Conservation (phyloP, 2,329 filamentous ascomycete species). For the Diaporthe sp. region DNA sequence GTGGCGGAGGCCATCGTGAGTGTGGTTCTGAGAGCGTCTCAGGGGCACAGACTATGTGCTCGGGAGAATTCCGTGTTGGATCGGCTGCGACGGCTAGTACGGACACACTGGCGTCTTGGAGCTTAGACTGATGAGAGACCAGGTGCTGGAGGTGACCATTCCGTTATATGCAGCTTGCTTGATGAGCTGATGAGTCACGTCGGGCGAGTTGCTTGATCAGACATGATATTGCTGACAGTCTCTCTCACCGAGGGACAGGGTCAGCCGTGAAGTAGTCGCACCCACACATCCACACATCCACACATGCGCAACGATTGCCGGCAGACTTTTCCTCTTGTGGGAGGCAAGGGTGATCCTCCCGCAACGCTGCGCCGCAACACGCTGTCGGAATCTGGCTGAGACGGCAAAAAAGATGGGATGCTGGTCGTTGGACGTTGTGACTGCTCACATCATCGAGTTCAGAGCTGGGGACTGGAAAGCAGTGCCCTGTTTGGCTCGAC, state of each 20-base stretch:
- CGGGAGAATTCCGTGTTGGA: slow-evolving; percentile 10
- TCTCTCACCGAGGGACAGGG: slow-evolving; percentile 7
- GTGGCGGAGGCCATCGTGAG: slow-evolving; percentile 31
- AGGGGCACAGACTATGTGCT: slow-evolving; percentile 6
- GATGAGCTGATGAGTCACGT: slow-evolving; percentile 24
- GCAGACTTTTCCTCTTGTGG: slow-evolving; percentile 25
- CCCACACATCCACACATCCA: slow-evolving; percentile 28
- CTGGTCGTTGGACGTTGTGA: slow-evolving; percentile 6
- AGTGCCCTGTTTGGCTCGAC: slow-evolving; percentile 2
- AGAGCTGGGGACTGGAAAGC: not conserved
- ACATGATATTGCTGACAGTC: slow-evolving; percentile 2
- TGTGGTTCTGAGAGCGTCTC: not conserved
- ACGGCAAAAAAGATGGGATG: slow-evolving; percentile 1
- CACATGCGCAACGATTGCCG: slow-evolving; percentile 24
- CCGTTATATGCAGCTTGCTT: not conserved
- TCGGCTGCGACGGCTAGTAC: not conserved
- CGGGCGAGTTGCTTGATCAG: not conserved
- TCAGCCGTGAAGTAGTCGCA: slow-evolving; percentile 2
- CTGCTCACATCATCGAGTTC: slow-evolving; percentile 18
- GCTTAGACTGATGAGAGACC: not conserved
- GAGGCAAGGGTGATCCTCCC: slow-evolving; percentile 25
- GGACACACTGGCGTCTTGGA: not conserved
- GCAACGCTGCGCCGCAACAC: slow-evolving; percentile 14
- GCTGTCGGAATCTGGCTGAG: slow-evolving; percentile 3
- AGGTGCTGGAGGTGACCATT: not conserved